Conservation (phyloP, 164 flowering plant genomes). For the Magnolia officinalis region DNA sequence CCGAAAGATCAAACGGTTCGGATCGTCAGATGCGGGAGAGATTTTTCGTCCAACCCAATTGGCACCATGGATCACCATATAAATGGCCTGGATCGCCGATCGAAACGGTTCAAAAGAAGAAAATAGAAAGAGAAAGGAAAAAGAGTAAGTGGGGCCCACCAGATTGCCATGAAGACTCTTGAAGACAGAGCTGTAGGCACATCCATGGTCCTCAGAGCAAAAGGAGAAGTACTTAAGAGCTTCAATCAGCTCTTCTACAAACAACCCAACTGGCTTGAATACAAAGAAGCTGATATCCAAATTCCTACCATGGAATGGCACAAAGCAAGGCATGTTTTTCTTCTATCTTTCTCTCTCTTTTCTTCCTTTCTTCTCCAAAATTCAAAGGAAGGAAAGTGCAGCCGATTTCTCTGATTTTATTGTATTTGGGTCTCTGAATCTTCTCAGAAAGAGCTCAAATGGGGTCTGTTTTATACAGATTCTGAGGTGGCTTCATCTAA, state of each 20-base stretch:
- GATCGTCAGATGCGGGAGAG: too few relatives aligned
- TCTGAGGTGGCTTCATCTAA: neutral
- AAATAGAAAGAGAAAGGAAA: neutral
- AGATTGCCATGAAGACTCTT: conserved; percentile 65
- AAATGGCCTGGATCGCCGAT: too few relatives aligned
- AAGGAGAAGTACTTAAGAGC: conserved; percentile 40
- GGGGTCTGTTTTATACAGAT: neutral
- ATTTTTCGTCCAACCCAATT: too few relatives aligned
- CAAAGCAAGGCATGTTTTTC: conserved; percentile 43
- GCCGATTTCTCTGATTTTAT: neutral
- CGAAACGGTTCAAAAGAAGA: neutral
- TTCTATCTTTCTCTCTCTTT: neutral
- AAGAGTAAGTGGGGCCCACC: conserved; percentile 24
- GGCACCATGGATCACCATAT: too few relatives aligned
- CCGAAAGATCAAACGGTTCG: too few relatives aligned
- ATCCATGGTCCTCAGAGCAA: conserved; percentile 44
- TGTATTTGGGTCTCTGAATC: neutral
- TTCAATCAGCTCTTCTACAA: conserved; percentile 15
- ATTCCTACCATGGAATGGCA: conserved; percentile 48
- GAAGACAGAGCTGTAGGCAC: conserved; percentile 49
- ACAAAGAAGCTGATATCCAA: conserved; percentile 42
- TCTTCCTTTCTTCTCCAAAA: neutral
- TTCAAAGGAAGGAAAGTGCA: conserved; percentile 1
- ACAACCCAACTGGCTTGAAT: conserved; percentile 41
- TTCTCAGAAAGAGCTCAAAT: neutral